phyloP scores from a whole-genome alignment of 352 stramenopile genomes.

The Phytopythium mirpurense region DNA sequence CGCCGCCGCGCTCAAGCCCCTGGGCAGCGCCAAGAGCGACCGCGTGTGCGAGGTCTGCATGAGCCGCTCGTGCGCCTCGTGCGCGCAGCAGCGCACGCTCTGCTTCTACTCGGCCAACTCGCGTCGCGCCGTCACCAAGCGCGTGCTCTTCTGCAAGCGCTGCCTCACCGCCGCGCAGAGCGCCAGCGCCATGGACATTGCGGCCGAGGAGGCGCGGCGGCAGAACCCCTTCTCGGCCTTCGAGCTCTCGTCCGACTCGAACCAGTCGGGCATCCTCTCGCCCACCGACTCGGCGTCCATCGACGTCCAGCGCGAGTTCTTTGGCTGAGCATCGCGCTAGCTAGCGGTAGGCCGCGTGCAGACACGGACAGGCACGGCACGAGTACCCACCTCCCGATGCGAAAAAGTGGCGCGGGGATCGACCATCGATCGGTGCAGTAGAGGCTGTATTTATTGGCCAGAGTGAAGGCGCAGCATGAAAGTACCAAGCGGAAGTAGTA shows the following conservation, averaged over 20 bases:
- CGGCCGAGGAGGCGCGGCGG: slow-evolving; percentile 20
- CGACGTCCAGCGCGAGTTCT: slow-evolving; percentile 31
- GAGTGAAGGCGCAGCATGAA: no score
- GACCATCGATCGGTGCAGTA: no score
- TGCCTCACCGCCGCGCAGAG: slow-evolving; percentile 16
- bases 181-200: slow-evolving; percentile 19
- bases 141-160: slow-evolving; percentile 18
- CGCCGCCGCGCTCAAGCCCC: not conserved
- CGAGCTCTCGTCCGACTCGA: slow-evolving; percentile 17
- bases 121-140: slow-evolving; percentile 15
- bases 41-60: slow-evolving; percentile 7
- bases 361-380: no score
- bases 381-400: no score
- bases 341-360: no score
- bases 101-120: slow-evolving; percentile 17
- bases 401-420: no score
- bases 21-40: not conserved
- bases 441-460: no score
- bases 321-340: slow-evolving; percentile 15
- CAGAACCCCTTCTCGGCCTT: slow-evolving; percentile 26
- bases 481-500: no score
- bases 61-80: slow-evolving; percentile 8
- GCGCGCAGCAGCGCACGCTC: slow-evolving; percentile 16
- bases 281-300: slow-evolving; percentile 27
- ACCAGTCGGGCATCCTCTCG: slow-evolving; percentile 17